Conservation (phyloP, 208 protist species). For the Trichomonas vaginalis region DNA sequence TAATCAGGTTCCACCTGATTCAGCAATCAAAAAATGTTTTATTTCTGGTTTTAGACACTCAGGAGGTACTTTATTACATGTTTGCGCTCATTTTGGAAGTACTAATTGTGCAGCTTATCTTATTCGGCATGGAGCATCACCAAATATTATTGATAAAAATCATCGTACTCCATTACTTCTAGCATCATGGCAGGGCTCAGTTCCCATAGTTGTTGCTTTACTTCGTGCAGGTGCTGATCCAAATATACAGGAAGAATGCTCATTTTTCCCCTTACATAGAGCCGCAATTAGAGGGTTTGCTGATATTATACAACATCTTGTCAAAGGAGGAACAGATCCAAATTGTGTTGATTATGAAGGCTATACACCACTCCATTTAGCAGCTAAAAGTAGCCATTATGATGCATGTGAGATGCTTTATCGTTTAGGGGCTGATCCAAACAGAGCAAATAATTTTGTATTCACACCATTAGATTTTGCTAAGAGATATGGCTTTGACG, state of each 20-base stretch:
- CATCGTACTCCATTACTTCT: neutral
- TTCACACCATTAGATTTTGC: slow-evolving; percentile 12
- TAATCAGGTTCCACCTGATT: neutral
- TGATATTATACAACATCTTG: neutral
- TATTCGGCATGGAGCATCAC: neutral
- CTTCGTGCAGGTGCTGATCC: neutral
- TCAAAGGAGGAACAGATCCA: slow-evolving; percentile 10
- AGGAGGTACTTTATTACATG: neutral
- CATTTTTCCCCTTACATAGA: neutral
- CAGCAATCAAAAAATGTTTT: neutral
- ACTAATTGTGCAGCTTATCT: neutral
- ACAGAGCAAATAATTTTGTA: neutral
- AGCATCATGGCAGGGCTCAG: neutral
- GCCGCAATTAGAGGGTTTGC: neutral
- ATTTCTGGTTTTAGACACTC: neutral
- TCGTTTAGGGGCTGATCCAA: neutral
- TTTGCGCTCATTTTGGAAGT: neutral
- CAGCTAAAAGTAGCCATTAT: slow-evolving; percentile 3
- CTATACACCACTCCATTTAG: neutral
- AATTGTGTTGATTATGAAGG: neutral
- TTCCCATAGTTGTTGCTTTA: neutral
- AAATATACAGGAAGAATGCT: slow-evolving; percentile 7
- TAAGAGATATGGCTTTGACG: neutral
- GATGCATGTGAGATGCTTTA: neutral
- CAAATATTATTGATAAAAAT: neutral